Percentiles rank a stretch among this genome's conserved stretches.
phyloP scores from a whole-genome alignment of 225 moss, liverwort and hornwort genomes.

The Antitrichia curtipendula region DNA sequence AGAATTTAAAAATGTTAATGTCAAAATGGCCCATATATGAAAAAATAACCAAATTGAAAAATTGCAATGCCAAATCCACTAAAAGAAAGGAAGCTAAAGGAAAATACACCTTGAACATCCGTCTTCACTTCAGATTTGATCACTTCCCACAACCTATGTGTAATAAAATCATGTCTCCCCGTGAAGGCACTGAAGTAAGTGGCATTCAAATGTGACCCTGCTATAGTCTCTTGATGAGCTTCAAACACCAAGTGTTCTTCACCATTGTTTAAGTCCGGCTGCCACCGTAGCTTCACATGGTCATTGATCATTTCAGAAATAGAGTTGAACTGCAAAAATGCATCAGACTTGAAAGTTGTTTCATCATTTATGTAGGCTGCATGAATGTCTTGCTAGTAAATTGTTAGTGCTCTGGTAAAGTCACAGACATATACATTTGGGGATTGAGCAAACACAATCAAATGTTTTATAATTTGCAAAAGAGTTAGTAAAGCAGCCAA shows the following conservation, averaged over 20 bases:
- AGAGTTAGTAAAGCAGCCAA: neutral
- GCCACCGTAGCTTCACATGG: neutral
- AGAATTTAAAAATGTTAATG: too few species aligned
- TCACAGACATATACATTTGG: accelerated
- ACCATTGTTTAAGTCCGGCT: neutral
- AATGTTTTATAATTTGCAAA: neutral
- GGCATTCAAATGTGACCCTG: neutral
- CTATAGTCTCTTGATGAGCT: too few species aligned
- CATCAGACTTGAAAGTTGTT: neutral
- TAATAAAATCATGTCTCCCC: neutral
- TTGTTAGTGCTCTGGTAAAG: neutral
- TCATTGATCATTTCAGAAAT: neutral
- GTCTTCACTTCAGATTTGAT: neutral
- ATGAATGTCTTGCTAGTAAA: neutral
- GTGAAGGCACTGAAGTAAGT: neutral
- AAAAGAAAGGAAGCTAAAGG: neutral
- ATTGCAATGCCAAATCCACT: too few species aligned
- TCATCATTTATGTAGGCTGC: accelerated
- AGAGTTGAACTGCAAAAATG: accelerated
- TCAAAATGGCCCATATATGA: too few species aligned
- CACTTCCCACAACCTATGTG: accelerated
- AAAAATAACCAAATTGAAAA: too few species aligned
- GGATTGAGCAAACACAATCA: neutral
- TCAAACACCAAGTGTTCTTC: neutral
- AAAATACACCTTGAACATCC: neutral